phyloP scores from a whole-genome alignment of 805 yeast species.

The Hermanozyma aechmeae region DNA sequence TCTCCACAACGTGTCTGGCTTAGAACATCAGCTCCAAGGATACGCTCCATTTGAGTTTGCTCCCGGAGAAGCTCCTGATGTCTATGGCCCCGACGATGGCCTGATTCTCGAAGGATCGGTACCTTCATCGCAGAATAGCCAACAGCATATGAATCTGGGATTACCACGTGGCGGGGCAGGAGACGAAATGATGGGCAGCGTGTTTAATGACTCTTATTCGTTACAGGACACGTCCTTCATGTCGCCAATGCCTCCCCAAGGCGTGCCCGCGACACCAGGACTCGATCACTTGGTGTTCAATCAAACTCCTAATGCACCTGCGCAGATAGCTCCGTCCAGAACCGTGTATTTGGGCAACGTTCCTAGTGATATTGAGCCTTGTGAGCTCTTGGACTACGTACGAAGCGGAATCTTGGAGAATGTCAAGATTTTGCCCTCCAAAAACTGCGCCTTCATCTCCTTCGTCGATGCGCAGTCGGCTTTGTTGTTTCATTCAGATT shows the following conservation, averaged over 20 bases:
- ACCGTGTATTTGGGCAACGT: slow-evolving; percentile 87
- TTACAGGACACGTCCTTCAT: too few relatives aligned
- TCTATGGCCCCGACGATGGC: slow-evolving; percentile 8
- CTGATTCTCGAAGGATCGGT: slow-evolving; percentile 1
- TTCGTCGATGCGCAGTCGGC: slow-evolving; percentile 88
- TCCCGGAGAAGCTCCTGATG: slow-evolving; percentile 2
- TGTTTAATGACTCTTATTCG: too few relatives aligned
- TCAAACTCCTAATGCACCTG: slow-evolving; percentile 3
- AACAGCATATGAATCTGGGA: too few relatives aligned
- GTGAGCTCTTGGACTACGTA: slow-evolving; percentile 81
- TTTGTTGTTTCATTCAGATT: slow-evolving; percentile 85
- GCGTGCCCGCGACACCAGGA: slow-evolving; percentile 3
- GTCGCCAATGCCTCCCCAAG: too few relatives aligned
- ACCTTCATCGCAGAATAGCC: slow-evolving; percentile 1
- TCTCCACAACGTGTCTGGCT: not conserved
- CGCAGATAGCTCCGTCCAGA: slow-evolving; percentile 53
- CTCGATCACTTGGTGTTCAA: not conserved
- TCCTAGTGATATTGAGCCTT: slow-evolving; percentile 71
- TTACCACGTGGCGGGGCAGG: too few relatives aligned
- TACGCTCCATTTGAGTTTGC: slow-evolving; percentile 1
- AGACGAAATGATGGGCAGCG: too few relatives aligned
- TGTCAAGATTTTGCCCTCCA: slow-evolving; percentile 68
- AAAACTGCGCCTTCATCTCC: slow-evolving; percentile 83
- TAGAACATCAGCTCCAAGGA: not conserved
- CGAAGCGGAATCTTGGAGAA: slow-evolving; percentile 84